Base-by-base conservation (phyloP, 1,284 basidiomycete genomes). In the Sporisorium iseilematis-ciliati region DNA sequence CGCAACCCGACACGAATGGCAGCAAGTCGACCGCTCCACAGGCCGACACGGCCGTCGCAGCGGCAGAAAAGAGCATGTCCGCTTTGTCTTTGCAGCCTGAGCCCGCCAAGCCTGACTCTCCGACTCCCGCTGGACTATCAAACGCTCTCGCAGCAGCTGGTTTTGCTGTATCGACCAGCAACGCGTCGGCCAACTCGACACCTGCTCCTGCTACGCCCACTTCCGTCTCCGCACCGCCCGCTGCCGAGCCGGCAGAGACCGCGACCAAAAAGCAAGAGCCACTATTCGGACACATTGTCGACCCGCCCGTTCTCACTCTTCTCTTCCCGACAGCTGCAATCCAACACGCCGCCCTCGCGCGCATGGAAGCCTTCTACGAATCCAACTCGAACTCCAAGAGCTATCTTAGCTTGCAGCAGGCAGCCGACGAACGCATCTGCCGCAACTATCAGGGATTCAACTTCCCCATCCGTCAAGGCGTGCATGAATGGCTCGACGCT, bases 401-500 rank as follows among this genome's bases (percentile, higher is more conserved):
- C 26, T 83, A 82, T 33, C 48, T 83, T 21, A 61, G 60, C 11
- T 54, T 75, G 23, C 66, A 77, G 20, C 55, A 77, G 35, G 81
- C 79, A 2, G 57, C 57, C 7, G 58, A 66, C 45, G 71, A 61
- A 50, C 65, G 77, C 31, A 56, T 79, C 45, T 83, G 81, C 56
- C 65, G 63, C 45, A 80, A 81, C 50, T 84, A 84, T 50, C 75
- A 83, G 42, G 82, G 82, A 3, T 84, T 82, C 66, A 84, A 84
- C 65, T 72, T 81, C 38, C 82, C 82, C 29, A 16, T 77, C 11
- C 60, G 64, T 8, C 56, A 60, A 29, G 65, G 61, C 16, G 73
- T 83, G 23, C 56, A 66, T 25, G 55, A 59, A 21, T 84, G 82
- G 82, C 62, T 84, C n/a, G 60, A 54, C 25, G 70, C 72, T 25